These are phyloP conservation scores for Fusarium metavorans DNA, from an alignment of 2,329 filamentous ascomycete species.

Conservation along the genomic window DNA sequence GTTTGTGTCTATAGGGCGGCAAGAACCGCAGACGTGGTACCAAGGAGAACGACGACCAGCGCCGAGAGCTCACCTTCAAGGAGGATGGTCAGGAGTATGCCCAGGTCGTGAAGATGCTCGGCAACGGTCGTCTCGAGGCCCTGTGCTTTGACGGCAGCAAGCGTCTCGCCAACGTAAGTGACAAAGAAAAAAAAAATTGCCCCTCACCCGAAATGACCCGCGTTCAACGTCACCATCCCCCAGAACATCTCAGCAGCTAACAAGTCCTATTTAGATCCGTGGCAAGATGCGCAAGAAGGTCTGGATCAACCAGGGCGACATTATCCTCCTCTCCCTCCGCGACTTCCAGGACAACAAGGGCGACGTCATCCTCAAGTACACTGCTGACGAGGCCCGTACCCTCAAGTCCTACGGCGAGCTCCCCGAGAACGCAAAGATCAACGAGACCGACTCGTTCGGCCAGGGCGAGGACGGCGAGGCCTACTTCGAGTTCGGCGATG, in stretches of 20 bases:
- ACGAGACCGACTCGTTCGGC: constrained; percentile 96
- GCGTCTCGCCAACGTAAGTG: constrained; percentile 56
- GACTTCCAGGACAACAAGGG: constrained; percentile 97
- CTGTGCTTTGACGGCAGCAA: constrained; percentile 88
- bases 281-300: constrained; percentile 99
- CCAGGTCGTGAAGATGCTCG: constrained; percentile 85
- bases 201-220: constrained; percentile 2
- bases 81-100: constrained; percentile 87
- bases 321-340: constrained; percentile 87
- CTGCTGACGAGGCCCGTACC: constrained; percentile 91
- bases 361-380: constrained; percentile 97
- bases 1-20: constrained; percentile 75
- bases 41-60: constrained; percentile 99
- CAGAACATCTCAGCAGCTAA: not conserved
- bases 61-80: constrained; percentile 98
- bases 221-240: not conserved
- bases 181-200: not conserved
- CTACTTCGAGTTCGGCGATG: constrained; percentile 99
- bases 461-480: constrained; percentile 94
- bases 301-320: constrained; percentile 99
- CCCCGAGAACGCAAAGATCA: constrained; percentile 98
- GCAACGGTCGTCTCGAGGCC: constrained; percentile 93
- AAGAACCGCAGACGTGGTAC: constrained; percentile 99
- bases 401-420: constrained; percentile 98
- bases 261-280: constrained; percentile 59